Evolutionary conservation across 257 asterid species (phyloP).

Genomic region (Jaltomata sinuosa): DNA sequence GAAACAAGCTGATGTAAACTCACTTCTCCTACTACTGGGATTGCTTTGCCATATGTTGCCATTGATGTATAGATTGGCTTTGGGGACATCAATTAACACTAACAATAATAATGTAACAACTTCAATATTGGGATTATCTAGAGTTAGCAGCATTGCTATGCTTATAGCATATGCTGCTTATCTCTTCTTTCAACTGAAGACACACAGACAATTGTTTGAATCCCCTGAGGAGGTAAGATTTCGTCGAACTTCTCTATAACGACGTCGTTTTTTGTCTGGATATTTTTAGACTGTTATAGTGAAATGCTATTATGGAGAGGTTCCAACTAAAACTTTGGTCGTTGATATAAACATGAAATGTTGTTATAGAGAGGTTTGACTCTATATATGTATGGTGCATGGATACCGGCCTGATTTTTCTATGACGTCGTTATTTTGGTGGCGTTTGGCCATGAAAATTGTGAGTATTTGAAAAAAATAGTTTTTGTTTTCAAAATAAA

Average conservation of each 20-base stretch:
- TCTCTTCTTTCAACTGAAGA: constrained; percentile 31
- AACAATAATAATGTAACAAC: not conserved
- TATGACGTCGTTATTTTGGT: too few species aligned
- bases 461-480: too few species aligned
- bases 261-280: not conserved
- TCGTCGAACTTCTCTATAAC: not conserved
- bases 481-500: too few species aligned
- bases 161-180: constrained; percentile 29
- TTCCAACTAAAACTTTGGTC: not conserved
- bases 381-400: not conserved
- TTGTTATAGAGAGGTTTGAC: not conserved
- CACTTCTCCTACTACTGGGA: constrained; percentile 25
- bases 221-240: constrained; percentile 18
- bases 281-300: not conserved
- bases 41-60: constrained; percentile 39
- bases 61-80: constrained; percentile 15
- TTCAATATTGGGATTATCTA: constrained; percentile 24
- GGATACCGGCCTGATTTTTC: too few species aligned
- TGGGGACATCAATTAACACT: not conserved
- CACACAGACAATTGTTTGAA: constrained; percentile 22
- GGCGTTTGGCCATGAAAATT: too few species aligned
- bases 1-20: constrained; percentile 38
- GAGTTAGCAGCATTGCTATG: constrained; percentile 33
- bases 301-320: not conserved
- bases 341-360: not conserved